Evolutionary conservation across 441 rosid genomes (phyloP), one percentile per base, ranked within the genome.

Genomic region (Pelargonium myrrhifolium): DNA sequence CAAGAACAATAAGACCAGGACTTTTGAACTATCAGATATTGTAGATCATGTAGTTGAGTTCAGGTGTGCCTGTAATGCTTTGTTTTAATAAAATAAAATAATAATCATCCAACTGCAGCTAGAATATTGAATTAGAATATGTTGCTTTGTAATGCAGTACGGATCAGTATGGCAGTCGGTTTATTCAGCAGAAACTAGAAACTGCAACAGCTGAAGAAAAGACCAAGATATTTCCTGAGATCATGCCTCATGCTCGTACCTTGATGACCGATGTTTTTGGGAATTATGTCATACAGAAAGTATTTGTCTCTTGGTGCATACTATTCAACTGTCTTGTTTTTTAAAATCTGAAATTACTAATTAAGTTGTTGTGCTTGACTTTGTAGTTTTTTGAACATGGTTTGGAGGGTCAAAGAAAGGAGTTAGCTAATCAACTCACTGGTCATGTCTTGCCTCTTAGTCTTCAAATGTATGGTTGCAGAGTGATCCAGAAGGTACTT

Each of bases 181-280:
- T 91, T 77, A 91, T 91, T 74, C 97, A 89, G 79, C 97, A 91
- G n/a, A n/a, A n/a, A n/a, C n/a, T n/a, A n/a, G n/a, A n/a, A n/a
- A n/a, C n/a, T n/a, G n/a, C n/a, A n/a, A 81, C 90, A 42, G 67
- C 65, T 4, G 90, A 87, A 71, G 96, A 91, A 84, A 91, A 89
- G 74, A 86, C 71, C 77, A 91, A 86, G 90, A 87, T 90, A 42
- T 90, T 87, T 72, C 83, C 81, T 74, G 97, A 89, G 82, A 89
- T 91, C 71, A 85, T 82, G 96, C 90, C 96, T 21, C 86, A 86
- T 62, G 90, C 89, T 67, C 90, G 81, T 67, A 78, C 81, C 66
- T 77, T 91, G 86, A 89, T 89, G 96, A 91, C 92, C 17, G 97
- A 91, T 58, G 97, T 91, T 51, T 91, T 91, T 75, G 97, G 97